Percentiles rank a stretch among this genome's conserved stretches.
phyloP scores from a whole-genome alignment of 208 protist genomes.

The Zelonia costaricensis region DNA sequence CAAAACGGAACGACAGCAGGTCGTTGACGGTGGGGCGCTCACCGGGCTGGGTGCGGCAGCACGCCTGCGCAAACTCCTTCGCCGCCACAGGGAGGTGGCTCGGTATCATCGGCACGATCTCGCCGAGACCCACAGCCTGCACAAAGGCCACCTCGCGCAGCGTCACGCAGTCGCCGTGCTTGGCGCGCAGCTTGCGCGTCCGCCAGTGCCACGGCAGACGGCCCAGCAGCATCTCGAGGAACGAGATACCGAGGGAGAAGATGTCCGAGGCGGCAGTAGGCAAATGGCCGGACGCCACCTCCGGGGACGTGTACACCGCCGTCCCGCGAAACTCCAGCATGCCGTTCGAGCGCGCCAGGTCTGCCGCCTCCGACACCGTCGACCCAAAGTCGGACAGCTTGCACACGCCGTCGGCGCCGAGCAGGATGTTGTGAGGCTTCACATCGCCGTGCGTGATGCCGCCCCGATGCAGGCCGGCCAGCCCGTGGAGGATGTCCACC shows the following conservation, averaged over 20 bases:
- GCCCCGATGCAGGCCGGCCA: constrained; percentile 63
- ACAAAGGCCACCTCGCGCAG: constrained; percentile 44
- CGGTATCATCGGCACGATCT: constrained; percentile 41
- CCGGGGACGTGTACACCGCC: constrained; percentile 76
- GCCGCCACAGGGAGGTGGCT: constrained; percentile 33
- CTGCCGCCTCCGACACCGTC: constrained; percentile 36
- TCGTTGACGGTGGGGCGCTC: constrained; percentile 51
- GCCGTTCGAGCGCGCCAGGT: constrained; percentile 14
- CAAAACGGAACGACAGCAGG: constrained; percentile 34
- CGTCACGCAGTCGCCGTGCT: constrained; percentile 10
- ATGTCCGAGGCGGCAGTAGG: constrained; percentile 67
- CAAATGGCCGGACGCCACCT: constrained; percentile 49
- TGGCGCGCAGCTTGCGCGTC: constrained; percentile 4
- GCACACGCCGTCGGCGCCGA: constrained; percentile 66
- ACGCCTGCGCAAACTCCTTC: constrained; percentile 46
- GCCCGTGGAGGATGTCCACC: constrained; percentile 61
- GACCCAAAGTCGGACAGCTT: constrained; percentile 84
- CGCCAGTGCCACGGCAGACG: constrained; percentile 55
- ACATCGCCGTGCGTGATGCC: constrained; percentile 77
- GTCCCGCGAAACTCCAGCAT: constrained; percentile 48
- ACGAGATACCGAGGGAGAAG: constrained; percentile 69
- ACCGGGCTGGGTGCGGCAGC: constrained; percentile 40
- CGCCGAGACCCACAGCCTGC: constrained; percentile 41
- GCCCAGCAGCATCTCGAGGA: constrained; percentile 75
- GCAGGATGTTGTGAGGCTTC: constrained; percentile 82